These are phyloP conservation scores for Dentipellis sp. DNA, from an alignment of 768 basidiomycete species.

Conservation along the genomic window DNA sequence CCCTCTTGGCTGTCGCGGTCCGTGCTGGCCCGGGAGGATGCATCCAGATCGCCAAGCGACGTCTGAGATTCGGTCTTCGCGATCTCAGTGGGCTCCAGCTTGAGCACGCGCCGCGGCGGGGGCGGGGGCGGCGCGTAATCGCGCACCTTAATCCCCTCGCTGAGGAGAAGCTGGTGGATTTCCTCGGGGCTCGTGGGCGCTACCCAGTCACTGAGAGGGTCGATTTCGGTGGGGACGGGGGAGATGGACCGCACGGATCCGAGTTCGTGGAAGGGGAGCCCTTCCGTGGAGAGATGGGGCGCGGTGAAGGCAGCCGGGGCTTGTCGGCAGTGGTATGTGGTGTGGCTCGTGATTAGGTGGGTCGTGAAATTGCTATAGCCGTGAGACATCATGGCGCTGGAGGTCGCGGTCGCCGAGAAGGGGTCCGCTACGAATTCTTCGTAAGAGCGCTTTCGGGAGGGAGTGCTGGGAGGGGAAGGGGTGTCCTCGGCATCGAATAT, in stretches of 20 bases:
- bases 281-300: too few species aligned
- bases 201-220: neutral
- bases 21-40: too few species aligned
- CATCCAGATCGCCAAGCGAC: neutral
- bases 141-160: slow-evolving; percentile 23
- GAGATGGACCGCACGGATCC: neutral
- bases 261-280: too few species aligned
- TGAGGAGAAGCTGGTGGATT: slow-evolving; percentile 4
- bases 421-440: neutral
- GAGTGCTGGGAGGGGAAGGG: neutral
- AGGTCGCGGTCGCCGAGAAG: too few species aligned
- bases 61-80: neutral
- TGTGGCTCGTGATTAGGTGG: too few species aligned
- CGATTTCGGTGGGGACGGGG: neutral
- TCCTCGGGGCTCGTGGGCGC: slow-evolving; percentile 1
- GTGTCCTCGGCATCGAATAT: neutral
- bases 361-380: too few species aligned
- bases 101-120: neutral
- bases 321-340: too few species aligned
- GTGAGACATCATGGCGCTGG: too few species aligned
- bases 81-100: neutral
- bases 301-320: too few species aligned
- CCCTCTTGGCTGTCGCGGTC: too few species aligned
- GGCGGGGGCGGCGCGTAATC: slow-evolving; percentile 16
- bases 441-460: neutral